These are phyloP conservation scores for Lichtheimia ramosa DNA, from an alignment of 371 early-diverging fungal genomes.

Conservation along the genomic window DNA sequence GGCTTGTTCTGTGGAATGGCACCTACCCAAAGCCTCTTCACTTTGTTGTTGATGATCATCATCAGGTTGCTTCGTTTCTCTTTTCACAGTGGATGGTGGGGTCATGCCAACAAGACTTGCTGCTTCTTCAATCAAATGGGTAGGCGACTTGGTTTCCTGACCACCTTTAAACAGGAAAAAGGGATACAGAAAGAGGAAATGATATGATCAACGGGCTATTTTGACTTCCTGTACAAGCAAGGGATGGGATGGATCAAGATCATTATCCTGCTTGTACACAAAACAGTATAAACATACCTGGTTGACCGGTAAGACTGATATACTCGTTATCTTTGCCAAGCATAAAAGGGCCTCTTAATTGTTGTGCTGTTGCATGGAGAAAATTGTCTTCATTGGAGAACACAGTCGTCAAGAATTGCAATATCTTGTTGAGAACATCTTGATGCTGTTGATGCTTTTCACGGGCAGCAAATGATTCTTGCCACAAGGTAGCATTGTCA, in stretches of 20 bases:
- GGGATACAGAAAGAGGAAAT: too few relatives aligned
- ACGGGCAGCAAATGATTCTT: conserved; percentile 70
- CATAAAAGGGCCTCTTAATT: conserved; percentile 7
- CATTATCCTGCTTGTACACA: too few relatives aligned
- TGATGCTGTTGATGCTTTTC: conserved; percentile 83
- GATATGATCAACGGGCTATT: too few relatives aligned
- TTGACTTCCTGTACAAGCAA: too few relatives aligned
- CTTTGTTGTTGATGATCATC: too few relatives aligned
- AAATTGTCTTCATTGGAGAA: conserved; percentile 25
- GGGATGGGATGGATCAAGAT: too few relatives aligned
- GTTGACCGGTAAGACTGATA: conserved; percentile 1
- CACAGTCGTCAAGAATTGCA: conserved; percentile 75
- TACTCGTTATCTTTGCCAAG: conserved; percentile 15
- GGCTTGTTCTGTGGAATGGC: background rate
- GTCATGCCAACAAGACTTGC: too few relatives aligned
- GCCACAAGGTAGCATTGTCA: conserved; percentile 86
- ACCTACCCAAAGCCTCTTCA: background rate
- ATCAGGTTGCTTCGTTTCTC: too few relatives aligned
- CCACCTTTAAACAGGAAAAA: too few relatives aligned
- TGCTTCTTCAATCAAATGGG: conserved; percentile 33
- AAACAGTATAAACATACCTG: background rate
- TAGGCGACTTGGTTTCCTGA: conserved; percentile 3
- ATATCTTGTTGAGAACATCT: conserved; percentile 85
- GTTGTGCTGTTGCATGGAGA: background rate
- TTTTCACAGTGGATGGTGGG: too few relatives aligned